Evolutionary conservation across 164 flowering plant genomes (phyloP).

Genomic region (Platanus orientalis): DNA sequence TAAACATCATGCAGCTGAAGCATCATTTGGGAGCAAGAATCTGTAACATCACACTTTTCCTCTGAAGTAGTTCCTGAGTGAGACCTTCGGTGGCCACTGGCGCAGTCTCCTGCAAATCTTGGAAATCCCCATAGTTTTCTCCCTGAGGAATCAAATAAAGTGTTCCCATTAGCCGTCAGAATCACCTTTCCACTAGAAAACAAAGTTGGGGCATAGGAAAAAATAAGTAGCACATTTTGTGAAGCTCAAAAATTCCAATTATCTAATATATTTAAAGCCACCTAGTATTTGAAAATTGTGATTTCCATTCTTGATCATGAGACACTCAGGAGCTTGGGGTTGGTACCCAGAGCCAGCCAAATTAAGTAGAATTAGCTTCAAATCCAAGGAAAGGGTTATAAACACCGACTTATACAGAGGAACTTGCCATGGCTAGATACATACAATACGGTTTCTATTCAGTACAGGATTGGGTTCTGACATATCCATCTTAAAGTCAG

Average conservation of each 20-base stretch:
- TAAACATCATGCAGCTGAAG: conserved; percentile 94
- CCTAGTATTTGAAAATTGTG: background rate
- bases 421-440: background rate
- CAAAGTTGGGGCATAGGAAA: background rate
- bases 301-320: background rate
- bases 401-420: background rate
- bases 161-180: background rate
- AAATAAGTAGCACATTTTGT: background rate
- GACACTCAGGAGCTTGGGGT: background rate
- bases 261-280: background rate
- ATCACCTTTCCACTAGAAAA: background rate
- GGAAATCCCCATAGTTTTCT: conserved; percentile 87
- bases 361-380: background rate
- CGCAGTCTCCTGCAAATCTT: conserved; percentile 94
- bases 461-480: background rate
- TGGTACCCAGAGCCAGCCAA: background rate
- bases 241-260: background rate
- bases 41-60: conserved; percentile 72
- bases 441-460: background rate
- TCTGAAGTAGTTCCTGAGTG: conserved; percentile 53
- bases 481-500: background rate
- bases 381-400: background rate
- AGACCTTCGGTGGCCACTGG: conserved; percentile 65
- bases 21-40: conserved; percentile 93
- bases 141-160: conserved; percentile 42